phyloP scores from a whole-genome alignment of 106 monocot genomes.

The Apostasia shenzhenica region DNA sequence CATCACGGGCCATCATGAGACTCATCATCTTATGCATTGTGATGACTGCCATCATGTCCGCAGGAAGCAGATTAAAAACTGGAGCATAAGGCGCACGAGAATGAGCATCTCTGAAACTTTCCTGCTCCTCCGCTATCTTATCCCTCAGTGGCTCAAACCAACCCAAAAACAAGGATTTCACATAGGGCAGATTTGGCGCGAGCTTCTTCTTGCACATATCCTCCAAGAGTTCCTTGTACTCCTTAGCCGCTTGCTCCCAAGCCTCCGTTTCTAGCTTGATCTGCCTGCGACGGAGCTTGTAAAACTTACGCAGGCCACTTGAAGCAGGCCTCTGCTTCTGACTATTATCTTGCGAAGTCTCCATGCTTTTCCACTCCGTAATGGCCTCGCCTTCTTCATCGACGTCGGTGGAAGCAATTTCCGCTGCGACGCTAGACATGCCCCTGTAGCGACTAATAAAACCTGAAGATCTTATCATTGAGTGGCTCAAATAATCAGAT shows the following conservation, averaged over 20 bases:
- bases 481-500: background rate
- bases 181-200: conserved; percentile 76
- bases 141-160: conserved; percentile 88
- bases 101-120: conserved; percentile 21
- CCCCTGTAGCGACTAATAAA: background rate
- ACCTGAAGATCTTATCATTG: background rate
- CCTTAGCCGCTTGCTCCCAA: conserved; percentile 85
- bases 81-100: conserved; percentile 23
- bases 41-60: conserved; percentile 92
- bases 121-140: conserved; percentile 50
- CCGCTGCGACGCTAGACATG: background rate
- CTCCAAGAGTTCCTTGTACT: conserved; percentile 64
- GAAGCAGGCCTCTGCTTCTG: background rate
- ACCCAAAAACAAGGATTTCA: conserved; percentile 77
- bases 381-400: conserved; percentile 3
- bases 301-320: conserved; percentile 23
- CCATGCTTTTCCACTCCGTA: background rate
- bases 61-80: conserved; percentile 45
- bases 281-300: conserved; percentile 44
- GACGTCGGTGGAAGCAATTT: conserved; percentile 5
- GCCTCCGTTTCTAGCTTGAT: conserved; percentile 79
- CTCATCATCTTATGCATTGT: conserved; percentile 95
- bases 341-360: conserved; percentile 1
- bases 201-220: conserved; percentile 88
- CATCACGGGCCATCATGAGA: conserved; percentile 58